Percentiles rank a stretch among this genome's conserved stretches.
phyloP scores from a whole-genome alignment of 495 filamentous ascomycete species.

The Penicillium parvum region DNA sequence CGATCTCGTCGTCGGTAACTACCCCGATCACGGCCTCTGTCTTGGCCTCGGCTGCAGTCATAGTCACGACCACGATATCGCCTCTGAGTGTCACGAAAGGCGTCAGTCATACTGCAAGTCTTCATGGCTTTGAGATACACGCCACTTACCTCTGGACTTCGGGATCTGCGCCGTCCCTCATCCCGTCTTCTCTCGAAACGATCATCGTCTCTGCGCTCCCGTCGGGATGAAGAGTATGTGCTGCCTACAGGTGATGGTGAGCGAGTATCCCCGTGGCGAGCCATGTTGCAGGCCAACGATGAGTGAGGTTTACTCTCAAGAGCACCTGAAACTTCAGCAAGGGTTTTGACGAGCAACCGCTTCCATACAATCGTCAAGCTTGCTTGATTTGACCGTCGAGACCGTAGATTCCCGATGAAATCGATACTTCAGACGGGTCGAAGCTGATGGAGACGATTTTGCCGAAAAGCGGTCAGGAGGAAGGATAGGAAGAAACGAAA shows the following conservation, averaged over 20 bases:
- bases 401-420: too few relatives aligned
- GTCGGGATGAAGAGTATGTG: conserved; percentile 70
- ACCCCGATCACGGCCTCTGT: conserved; percentile 57
- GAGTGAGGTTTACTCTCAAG: conserved; percentile 60
- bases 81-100: conserved; percentile 47
- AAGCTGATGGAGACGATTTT: too few relatives aligned
- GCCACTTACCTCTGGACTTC: conserved; percentile 65
- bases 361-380: conserved; percentile 4
- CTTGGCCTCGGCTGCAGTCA: too few relatives aligned
- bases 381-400: background rate
- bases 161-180: conserved; percentile 63
- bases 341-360: conserved; percentile 4
- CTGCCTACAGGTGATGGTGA: conserved; percentile 95
- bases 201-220: conserved; percentile 70
- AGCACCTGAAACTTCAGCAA: conserved; percentile 23
- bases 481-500: too few relatives aligned
- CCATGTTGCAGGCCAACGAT: conserved; percentile 70
- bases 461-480: too few relatives aligned
- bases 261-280: conserved; percentile 87
- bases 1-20: conserved; percentile 65
- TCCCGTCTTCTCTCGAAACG: conserved; percentile 65
- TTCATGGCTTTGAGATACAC: background rate
- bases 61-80: conserved; percentile 56
- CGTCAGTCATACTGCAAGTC: conserved; percentile 6
- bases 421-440: too few relatives aligned